Evolutionary conservation across 495 filamentous ascomycete species (phyloP).

Genomic region (Chaetomium fimeti): DNA sequence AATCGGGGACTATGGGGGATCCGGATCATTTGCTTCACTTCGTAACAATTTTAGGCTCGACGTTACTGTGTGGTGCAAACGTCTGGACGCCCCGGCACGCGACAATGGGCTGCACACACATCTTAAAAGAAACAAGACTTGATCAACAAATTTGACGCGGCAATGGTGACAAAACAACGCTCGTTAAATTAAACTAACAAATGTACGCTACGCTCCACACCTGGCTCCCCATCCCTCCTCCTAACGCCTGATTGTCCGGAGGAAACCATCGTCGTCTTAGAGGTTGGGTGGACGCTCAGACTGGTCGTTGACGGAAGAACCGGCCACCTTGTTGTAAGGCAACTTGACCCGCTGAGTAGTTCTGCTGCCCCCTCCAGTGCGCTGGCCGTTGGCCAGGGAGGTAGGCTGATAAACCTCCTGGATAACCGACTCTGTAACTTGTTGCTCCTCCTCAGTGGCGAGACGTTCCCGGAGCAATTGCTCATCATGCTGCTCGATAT

Average conservation of each 20-base stretch:
- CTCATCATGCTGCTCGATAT: slow-evolving; percentile 9
- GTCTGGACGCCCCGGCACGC: too few species aligned
- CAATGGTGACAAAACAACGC: not conserved
- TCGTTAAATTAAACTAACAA: not conserved
- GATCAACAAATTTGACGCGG: not conserved
- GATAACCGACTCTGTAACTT: not conserved
- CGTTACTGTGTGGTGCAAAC: too few species aligned
- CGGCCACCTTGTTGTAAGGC: not conserved
- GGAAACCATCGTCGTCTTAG: not conserved
- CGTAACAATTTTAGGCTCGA: too few species aligned
- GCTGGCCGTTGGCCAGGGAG: slow-evolving; percentile 16
- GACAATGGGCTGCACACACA: not conserved
- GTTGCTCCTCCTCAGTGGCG: not conserved
- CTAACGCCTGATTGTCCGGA: not conserved
- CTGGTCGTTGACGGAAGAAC: not conserved
- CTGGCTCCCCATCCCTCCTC: not conserved
- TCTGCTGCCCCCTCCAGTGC: not conserved
- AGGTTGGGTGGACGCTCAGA: not conserved
- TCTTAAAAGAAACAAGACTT: not conserved
- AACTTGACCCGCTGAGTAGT: slow-evolving; percentile 8
- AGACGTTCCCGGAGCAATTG: not conserved
- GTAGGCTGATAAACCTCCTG: slow-evolving; percentile 23
- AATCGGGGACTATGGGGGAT: not conserved
- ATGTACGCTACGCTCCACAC: not conserved
- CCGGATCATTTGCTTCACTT: not conserved